A percentile compares a stretch with the other conserved stretches of the same genome.
Evolutionary conservation across 805 yeast genomes (phyloP).

Genomic region (Ogataea siamensis): DNA sequence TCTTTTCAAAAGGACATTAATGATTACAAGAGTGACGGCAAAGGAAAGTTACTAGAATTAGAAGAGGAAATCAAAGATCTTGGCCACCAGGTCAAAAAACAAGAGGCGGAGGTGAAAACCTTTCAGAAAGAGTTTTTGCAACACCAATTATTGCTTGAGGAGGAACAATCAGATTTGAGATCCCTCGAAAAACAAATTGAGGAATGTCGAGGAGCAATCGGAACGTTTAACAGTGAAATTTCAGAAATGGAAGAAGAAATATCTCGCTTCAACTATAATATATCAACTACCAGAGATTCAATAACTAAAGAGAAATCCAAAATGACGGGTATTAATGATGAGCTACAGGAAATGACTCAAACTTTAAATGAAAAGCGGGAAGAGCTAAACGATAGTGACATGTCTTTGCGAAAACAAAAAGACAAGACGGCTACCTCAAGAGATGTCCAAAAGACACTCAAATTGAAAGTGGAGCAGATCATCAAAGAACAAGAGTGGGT

Average conservation of each 20-base stretch:
- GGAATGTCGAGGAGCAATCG: constrained; percentile 35
- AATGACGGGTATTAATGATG: constrained; percentile 71
- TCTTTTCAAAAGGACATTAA: constrained; percentile 70
- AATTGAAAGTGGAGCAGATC: constrained; percentile 42
- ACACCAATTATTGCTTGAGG: constrained; percentile 69
- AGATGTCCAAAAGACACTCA: constrained; percentile 27
- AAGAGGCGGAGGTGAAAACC: constrained; percentile 42
- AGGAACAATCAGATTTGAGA: constrained; percentile 54
- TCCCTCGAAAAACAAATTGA: constrained; percentile 42
- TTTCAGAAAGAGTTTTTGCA: constrained; percentile 58
- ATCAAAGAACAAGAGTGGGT: constrained; percentile 71
- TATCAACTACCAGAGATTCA: constrained; percentile 32
- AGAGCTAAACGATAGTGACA: constrained; percentile 43
- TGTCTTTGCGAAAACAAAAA: constrained; percentile 53
- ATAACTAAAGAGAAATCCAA: constrained; percentile 57
- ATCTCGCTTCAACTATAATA: constrained; percentile 25
- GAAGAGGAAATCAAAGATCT: constrained; percentile 49
- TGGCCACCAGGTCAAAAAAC: constrained; percentile 32
- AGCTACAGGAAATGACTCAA: constrained; percentile 57
- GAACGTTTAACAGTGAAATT: constrained; percentile 35
- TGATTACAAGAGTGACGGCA: constrained; percentile 79
- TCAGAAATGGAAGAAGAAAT: constrained; percentile 28
- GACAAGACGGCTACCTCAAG: constrained; percentile 45
- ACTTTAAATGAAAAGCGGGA: constrained; percentile 45
- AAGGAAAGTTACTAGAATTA: constrained; percentile 69